Evolutionary conservation across 495 filamentous ascomycete genomes (phyloP).

Genomic region (Penicillium antarcticum): DNA sequence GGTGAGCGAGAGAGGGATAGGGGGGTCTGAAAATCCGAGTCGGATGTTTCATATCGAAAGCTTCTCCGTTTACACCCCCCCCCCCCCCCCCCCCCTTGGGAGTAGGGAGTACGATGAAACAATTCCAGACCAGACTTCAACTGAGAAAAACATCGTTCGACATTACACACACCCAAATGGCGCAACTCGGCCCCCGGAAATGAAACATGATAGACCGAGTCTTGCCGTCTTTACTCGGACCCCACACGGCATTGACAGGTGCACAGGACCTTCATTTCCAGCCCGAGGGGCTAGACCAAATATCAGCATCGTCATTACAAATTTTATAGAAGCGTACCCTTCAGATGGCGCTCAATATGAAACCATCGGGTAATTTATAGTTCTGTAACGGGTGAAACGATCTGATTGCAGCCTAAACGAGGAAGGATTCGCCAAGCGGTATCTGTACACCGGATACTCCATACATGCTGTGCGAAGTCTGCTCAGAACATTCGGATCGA

Average conservation of each 20-base stretch:
- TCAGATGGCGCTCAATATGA: neutral
- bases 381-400: too few species aligned
- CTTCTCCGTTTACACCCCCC: conserved; percentile 5
- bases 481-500: too few species aligned
- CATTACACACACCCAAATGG: neutral
- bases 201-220: neutral
- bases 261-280: neutral
- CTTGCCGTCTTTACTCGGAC: neutral
- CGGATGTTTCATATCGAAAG: conserved; percentile 13
- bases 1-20: neutral
- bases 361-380: neutral
- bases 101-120: neutral
- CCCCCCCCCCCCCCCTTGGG: too few species aligned
- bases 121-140: neutral
- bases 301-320: too few species aligned
- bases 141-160: neutral
- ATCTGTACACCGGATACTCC: too few species aligned
- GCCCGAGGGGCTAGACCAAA: neutral
- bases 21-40: neutral
- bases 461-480: too few species aligned
- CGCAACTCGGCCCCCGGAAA: neutral
- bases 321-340: neutral
- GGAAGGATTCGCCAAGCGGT: too few species aligned
- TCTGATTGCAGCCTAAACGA: too few species aligned
- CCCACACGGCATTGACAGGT: neutral